Evolutionary conservation across 768 basidiomycete species (phyloP), one percentile per base, ranked within the genome.

Genomic region (Xanthoconium stramineum): DNA sequence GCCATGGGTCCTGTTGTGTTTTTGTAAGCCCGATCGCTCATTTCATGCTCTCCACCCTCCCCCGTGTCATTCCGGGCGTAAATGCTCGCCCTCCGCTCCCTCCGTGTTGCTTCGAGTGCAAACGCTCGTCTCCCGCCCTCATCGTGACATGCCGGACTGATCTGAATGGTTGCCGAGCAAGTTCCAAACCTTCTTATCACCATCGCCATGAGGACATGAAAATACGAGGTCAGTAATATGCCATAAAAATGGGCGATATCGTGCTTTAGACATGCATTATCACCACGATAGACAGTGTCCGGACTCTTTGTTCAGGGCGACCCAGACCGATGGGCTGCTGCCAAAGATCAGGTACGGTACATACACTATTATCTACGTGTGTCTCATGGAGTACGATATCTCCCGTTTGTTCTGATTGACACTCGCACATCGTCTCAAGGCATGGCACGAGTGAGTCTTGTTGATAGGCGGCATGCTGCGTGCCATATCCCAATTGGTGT

Each of bases 401-500:
- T 13, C 38, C 20, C n/a, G 19, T 46, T 36, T 54, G 4, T 36
- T 37, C 35, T 19, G 39, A 24, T 36, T 43, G 40, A 55, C 39
- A 29, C 5, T 32, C 4, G 12, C 28, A 14, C 24, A 8, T 38
- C n/a, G 5, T 24, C 28, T 55, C 33, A 7, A 48, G 53, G 47
- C 53, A 9, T 55, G 53, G 53, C 5, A 43, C 39, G 40, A 45
- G 66, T 56, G 47, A 35, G 47, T 55, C 19, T n/a, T 19, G 2
- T 36, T 3, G 6, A 11, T 11, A 11, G 11, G 33, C 33, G 9
- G 13, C 35, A 12, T 13, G 10, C 5, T 1, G 12, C n/a, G 14
- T 12, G 5, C 13, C 6, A 52, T 44, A 9, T 32, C 8, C 3
- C 2, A 10, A 12, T 47, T 5, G 3, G 39, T 9, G 29, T n/a